A percentile compares a stretch with the other conserved stretches of the same genome.
Evolutionary conservation across 1,284 basidiomycete genomes (phyloP).

Genomic region (Sporisorium scitamineum): DNA sequence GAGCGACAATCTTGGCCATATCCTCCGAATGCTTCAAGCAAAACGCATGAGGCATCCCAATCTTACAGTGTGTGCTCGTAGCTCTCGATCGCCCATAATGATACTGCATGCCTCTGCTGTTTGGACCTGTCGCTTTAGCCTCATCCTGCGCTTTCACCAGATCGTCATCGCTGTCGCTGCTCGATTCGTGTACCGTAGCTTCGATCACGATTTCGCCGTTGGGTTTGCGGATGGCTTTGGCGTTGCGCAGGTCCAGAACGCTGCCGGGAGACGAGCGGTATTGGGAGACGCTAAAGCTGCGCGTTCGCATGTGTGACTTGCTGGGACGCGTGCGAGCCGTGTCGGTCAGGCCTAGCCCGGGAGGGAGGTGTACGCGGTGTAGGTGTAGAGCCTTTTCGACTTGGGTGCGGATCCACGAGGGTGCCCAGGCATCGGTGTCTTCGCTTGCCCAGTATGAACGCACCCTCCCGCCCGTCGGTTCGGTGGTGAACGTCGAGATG

Average conservation of each 20-base stretch:
- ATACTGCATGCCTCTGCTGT: constrained; percentile 13
- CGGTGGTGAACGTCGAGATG: constrained; percentile 10
- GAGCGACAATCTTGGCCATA: constrained; percentile 32
- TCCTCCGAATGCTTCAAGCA: constrained; percentile 43
- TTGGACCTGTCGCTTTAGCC: background rate
- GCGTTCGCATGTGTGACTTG: constrained; percentile 23
- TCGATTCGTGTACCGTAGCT: constrained; percentile 24
- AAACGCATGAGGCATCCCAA: constrained; percentile 60
- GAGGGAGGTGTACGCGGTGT: constrained; percentile 28
- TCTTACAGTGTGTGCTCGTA: constrained; percentile 47
- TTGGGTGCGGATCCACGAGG: constrained; percentile 47
- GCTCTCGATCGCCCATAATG: constrained; percentile 16
- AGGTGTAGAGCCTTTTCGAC: constrained; percentile 31
- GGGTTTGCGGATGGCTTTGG: constrained; percentile 36
- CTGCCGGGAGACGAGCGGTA: constrained; percentile 30
- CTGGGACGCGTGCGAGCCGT: background rate
- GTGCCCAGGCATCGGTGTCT: constrained; percentile 48
- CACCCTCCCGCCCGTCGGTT: constrained; percentile 6
- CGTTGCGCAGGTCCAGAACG: constrained; percentile 26
- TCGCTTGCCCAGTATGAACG: constrained; percentile 29
- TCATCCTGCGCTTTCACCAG: background rate
- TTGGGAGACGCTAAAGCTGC: constrained; percentile 37
- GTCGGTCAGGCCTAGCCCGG: constrained; percentile 1
- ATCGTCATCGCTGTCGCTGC: constrained; percentile 20
- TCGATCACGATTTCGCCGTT: constrained; percentile 54